phyloP scores from a whole-genome alignment of 805 yeast genomes.

The Wickerhamiella lipophila region DNA sequence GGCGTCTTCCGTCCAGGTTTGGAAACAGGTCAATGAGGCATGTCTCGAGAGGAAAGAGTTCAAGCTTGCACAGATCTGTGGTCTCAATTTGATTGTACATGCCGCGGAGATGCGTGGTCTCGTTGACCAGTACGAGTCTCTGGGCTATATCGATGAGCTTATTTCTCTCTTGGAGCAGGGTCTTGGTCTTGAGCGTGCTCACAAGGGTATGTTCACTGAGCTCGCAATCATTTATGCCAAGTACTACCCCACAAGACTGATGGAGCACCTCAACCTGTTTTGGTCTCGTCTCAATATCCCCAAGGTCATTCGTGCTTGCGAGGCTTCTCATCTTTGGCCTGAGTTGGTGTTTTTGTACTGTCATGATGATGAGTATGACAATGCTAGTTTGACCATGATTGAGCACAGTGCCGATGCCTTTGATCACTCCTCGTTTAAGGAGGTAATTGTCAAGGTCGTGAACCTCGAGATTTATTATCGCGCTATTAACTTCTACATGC shows the following conservation, averaged over 20 bases:
- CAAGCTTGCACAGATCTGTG: conserved; percentile 96
- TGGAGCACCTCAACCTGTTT: conserved; percentile 93
- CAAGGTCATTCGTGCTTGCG: conserved; percentile 88
- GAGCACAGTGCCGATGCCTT: conserved; percentile 87
- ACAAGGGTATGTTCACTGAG: conserved; percentile 99
- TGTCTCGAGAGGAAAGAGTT: conserved; percentile 92
- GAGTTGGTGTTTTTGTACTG: conserved; percentile 92
- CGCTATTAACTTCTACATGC: conserved; percentile 88
- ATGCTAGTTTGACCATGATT: conserved; percentile 93
- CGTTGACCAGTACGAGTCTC: conserved; percentile 72
- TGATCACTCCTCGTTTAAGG: conserved; percentile 90
- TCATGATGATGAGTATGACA: conserved; percentile 98
- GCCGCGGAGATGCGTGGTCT: conserved; percentile 93
- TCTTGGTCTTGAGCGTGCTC: conserved; percentile 92
- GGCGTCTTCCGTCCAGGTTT: conserved; percentile 83
- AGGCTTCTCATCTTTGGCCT: conserved; percentile 88
- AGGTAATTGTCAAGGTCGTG: conserved; percentile 84
- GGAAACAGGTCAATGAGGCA: conserved; percentile 96
- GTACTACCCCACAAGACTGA: conserved; percentile 76
- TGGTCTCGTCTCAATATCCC: conserved; percentile 98
- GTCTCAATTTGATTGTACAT: conserved; percentile 89
- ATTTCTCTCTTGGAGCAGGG: conserved; percentile 92
- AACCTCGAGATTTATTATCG: conserved; percentile 94
- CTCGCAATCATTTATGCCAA: conserved; percentile 82
- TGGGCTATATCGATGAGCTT: conserved; percentile 85